phyloP scores from a whole-genome alignment of 2,329 filamentous ascomycete species.

The Zasmidium angulare region DNA sequence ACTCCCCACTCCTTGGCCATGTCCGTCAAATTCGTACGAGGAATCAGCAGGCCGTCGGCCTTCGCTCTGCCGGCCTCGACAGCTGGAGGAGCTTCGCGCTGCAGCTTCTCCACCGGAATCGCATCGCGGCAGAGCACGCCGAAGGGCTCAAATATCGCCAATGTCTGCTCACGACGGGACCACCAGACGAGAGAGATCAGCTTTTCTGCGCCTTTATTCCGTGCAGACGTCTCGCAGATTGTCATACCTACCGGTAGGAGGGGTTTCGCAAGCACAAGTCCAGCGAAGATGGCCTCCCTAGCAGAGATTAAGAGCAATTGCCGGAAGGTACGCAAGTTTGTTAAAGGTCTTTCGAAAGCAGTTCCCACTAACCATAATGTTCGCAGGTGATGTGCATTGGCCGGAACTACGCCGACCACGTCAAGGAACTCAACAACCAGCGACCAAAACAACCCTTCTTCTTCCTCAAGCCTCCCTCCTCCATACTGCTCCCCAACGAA shows the following conservation, averaged over 20 bases:
- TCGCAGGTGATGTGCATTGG: slow-evolving; percentile 83
- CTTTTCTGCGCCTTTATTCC: background rate
- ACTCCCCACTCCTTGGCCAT: slow-evolving; percentile 3
- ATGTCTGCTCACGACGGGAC: too few species aligned
- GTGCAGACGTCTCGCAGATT: background rate
- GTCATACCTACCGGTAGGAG: background rate
- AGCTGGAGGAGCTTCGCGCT: slow-evolving; percentile 4
- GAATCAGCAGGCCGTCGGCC: slow-evolving; percentile 8
- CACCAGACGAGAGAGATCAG: background rate
- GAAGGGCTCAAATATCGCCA: slow-evolving; percentile 1
- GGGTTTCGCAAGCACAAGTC: slow-evolving; percentile 16
- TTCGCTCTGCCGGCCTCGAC: slow-evolving; percentile 5
- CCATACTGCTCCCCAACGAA: slow-evolving; percentile 74
- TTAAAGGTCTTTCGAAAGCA: too few species aligned
- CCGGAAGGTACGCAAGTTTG: slow-evolving; percentile 42
- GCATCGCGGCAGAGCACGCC: background rate
- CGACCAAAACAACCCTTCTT: slow-evolving; percentile 96
- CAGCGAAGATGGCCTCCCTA: slow-evolving; percentile 21
- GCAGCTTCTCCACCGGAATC: slow-evolving; percentile 13
- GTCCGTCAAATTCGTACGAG: slow-evolving; percentile 15
- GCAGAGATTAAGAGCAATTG: slow-evolving; percentile 44
- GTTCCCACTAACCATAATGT: too few species aligned
- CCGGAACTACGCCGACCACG: slow-evolving; percentile 95
- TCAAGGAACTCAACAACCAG: slow-evolving; percentile 83
- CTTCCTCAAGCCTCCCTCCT: slow-evolving; percentile 92